Percentiles rank a stretch among this genome's conserved stretches.
phyloP scores from a whole-genome alignment of 148 eudicot species.

The Vaccinium vitisidaea region DNA sequence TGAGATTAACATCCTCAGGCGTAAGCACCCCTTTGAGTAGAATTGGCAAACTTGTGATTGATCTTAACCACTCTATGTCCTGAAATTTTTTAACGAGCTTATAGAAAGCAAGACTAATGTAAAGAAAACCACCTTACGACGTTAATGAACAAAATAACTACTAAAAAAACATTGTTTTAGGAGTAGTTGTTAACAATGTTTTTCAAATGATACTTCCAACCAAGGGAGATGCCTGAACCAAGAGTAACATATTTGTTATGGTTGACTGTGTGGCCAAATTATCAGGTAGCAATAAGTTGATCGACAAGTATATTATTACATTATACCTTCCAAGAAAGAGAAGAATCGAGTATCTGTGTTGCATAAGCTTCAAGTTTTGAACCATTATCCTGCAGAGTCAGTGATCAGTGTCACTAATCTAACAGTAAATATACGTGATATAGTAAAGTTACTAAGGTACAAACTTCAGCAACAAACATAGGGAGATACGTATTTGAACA shows the following conservation, averaged over 20 bases:
- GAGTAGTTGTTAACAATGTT: neutral
- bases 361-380: conserved; percentile 71
- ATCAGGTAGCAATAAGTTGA: neutral
- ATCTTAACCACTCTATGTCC: conserved; percentile 74
- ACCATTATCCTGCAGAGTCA: conserved; percentile 54
- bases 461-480: neutral
- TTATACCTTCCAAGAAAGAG: conserved; percentile 74
- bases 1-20: conserved; percentile 64
- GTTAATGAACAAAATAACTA: neutral
- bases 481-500: neutral
- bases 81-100: conserved; percentile 27
- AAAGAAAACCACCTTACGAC: neutral
- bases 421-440: neutral
- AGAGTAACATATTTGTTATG: neutral
- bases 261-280: neutral
- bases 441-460: neutral
- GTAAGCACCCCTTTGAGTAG: conserved; percentile 80
- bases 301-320: neutral
- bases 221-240: neutral
- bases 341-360: conserved; percentile 38
- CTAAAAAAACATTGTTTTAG: too few relatives aligned
- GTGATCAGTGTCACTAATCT: neutral
- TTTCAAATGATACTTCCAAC: neutral
- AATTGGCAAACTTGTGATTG: conserved; percentile 76
- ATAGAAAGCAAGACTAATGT: conserved; percentile 1